Base-by-base conservation (phyloP, 2,329 filamentous ascomycete genomes). In the Alternaria sp. region DNA sequence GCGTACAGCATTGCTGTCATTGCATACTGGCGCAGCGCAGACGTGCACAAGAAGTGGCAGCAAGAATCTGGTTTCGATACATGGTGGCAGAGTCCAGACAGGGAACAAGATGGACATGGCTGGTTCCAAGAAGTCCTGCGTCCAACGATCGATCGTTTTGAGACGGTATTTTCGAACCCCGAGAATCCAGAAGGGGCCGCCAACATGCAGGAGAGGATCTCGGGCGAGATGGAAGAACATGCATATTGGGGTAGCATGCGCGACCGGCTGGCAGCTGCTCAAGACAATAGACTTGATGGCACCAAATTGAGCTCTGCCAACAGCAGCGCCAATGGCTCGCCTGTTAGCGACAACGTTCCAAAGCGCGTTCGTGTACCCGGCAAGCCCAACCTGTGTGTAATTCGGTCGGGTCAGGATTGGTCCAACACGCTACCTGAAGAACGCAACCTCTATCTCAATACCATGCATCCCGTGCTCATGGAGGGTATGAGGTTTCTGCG, bases 161-260 rank as follows among this genome's bases (percentile, higher is more conserved):
- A 83, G 63, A 82, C 79, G 0, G 70, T 83, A 11, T 81, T 81
- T 56, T 81, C 80, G 4, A 75, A 76, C 55, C 70, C 72, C 24
- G 61, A 67, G 20, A 66, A 74, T 1, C 74, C 75, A 5, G 81
- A 83, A 59, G 81, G 81, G 12, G 78, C 75, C 8, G 80, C 78
- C 7, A 69, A 81, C 59, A 78, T 83, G 80, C 64, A 77, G 5
- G 73, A 77, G 5, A 60, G 61, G 3, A 68, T 81, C 5, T 79
- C 75, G 18, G 79, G 78, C 0, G 71, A 74, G 30, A 70, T 84
- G 16, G 64, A 73, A 38, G 79, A 83, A 66, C 81, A 83, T 62
- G 79, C 74, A 1, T 83, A 83, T 63, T 83, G 80, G 80, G 82
- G 81, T 2, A 81, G 79, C 63, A 81, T 82, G 80, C 75, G 81